Percentiles rank a stretch among this genome's conserved stretches.
These are phyloP conservation scores for Alternaria angustiovoidea DNA, from an alignment of 2,329 filamentous ascomycete species.

Conservation along the genomic window DNA sequence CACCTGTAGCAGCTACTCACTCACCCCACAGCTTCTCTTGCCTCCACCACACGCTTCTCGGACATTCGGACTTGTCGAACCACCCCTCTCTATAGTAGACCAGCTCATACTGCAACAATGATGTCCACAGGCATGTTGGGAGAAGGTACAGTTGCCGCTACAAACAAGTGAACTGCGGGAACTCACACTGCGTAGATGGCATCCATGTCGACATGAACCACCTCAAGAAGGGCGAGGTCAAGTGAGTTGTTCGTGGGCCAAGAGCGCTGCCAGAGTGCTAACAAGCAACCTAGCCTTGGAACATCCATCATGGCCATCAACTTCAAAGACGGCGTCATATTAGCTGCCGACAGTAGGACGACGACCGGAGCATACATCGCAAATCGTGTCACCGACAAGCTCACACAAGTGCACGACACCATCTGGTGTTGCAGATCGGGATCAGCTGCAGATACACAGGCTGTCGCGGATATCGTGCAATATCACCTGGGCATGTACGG, in stretches of 20 bases:
- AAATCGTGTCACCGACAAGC: constrained; percentile 98
- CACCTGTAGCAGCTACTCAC: constrained; percentile 4
- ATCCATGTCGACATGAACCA: constrained; percentile 99
- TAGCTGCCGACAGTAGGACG: constrained; percentile 96
- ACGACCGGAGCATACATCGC: constrained; percentile 98
- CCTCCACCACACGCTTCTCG: not conserved
- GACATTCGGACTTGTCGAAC: not conserved
- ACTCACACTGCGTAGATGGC: constrained; percentile 73
- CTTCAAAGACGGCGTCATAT: constrained; percentile 97
- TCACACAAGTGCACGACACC: constrained; percentile 97
- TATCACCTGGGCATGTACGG: constrained; percentile 95
- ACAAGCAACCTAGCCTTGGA: constrained; percentile 71
- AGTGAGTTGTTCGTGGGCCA: constrained; percentile 68
- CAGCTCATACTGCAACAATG: constrained; percentile 30
- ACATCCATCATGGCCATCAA: constrained; percentile 99
- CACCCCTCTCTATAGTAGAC: not conserved
- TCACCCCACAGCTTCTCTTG: constrained; percentile 13
- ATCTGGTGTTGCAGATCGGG: constrained; percentile 99
- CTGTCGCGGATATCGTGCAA: constrained; percentile 96
- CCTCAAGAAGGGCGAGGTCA: constrained; percentile 98
- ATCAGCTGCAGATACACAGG: constrained; percentile 96
- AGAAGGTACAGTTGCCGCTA: constrained; percentile 42
- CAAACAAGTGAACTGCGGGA: constrained; percentile 13
- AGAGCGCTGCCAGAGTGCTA: constrained; percentile 1
- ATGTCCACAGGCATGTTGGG: constrained; percentile 49